Evolutionary conservation across 78 protist species (phyloP).

Genomic region (Dictyostelium firmibasis): DNA sequence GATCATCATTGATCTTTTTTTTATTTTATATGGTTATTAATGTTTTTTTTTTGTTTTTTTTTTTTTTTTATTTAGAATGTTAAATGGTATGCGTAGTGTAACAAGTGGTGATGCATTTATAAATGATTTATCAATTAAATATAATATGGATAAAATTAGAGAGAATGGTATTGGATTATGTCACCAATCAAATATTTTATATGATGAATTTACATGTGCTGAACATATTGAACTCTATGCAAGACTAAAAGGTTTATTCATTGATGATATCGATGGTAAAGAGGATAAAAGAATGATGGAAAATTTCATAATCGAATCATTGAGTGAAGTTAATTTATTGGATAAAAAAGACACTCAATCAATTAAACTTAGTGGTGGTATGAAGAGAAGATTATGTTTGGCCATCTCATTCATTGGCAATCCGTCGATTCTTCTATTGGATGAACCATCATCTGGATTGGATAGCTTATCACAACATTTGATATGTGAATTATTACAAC

Average conservation of each 20-base stretch:
- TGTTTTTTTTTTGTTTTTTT: too few species aligned
- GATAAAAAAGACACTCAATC: neutral
- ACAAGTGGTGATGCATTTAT: conserved; percentile 40
- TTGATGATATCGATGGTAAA: neutral
- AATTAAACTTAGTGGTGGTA: neutral
- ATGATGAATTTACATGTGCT: conserved; percentile 75
- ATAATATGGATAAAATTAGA: conserved; percentile 18
- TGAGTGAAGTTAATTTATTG: neutral
- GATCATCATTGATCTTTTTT: too few species aligned
- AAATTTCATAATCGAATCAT: neutral
- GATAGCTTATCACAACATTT: neutral
- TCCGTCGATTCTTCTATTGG: conserved; percentile 16
- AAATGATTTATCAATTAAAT: conserved; percentile 11
- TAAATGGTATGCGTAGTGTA: conserved; percentile 21
- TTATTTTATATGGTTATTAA: neutral
- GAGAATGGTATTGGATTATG: conserved; percentile 60
- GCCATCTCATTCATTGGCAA: conserved; percentile 50
- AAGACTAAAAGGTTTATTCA: neutral
- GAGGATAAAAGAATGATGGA: neutral
- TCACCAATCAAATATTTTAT: conserved; percentile 91
- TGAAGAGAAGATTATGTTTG: conserved; percentile 16
- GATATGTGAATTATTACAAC: conserved; percentile 84
- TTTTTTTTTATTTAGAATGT: conserved; percentile 6
- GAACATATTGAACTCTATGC: conserved; percentile 77
- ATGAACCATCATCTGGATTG: conserved; percentile 41